These are phyloP conservation scores for Rhodotorula diobovata DNA, from an alignment of 768 basidiomycete species.

Conservation along the genomic window DNA sequence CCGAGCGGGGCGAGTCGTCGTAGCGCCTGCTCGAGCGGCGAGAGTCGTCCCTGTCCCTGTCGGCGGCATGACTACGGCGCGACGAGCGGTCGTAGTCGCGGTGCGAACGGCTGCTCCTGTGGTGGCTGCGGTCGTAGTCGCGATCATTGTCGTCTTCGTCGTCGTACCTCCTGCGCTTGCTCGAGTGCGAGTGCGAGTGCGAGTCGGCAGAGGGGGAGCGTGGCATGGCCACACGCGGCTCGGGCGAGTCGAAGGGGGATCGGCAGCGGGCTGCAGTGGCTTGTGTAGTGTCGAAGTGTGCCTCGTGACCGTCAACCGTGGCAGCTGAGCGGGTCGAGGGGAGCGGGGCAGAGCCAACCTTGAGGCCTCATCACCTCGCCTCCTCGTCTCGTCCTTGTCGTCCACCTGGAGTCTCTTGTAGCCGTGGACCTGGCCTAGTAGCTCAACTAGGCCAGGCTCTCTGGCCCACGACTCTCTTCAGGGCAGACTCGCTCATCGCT, in stretches of 20 bases:
- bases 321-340: too few relatives aligned
- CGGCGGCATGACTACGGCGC: not conserved
- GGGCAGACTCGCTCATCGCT: too few relatives aligned
- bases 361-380: too few relatives aligned
- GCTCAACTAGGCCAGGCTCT: too few relatives aligned
- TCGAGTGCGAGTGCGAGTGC: slow-evolving; percentile 19
- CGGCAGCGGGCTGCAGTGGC: not conserved
- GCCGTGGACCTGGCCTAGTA: too few relatives aligned
- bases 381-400: too few relatives aligned
- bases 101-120: not conserved
- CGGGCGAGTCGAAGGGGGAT: too few relatives aligned
- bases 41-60: not conserved
- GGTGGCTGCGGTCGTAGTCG: not conserved
- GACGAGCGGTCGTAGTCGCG: slow-evolving; percentile 14
- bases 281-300: not conserved
- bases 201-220: slow-evolving; percentile 30
- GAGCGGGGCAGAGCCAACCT: too few relatives aligned
- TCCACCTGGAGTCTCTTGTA: too few relatives aligned
- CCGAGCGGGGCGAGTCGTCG: not conserved
- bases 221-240: not conserved
- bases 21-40: not conserved
- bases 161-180: slow-evolving; percentile 33
- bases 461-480: too few relatives aligned
- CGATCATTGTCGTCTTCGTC: slow-evolving; percentile 2
- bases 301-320: too few relatives aligned